These are phyloP conservation scores for Diophrys appendiculata DNA, from an alignment of 73 alveolate species.

Conservation along the genomic window DNA sequence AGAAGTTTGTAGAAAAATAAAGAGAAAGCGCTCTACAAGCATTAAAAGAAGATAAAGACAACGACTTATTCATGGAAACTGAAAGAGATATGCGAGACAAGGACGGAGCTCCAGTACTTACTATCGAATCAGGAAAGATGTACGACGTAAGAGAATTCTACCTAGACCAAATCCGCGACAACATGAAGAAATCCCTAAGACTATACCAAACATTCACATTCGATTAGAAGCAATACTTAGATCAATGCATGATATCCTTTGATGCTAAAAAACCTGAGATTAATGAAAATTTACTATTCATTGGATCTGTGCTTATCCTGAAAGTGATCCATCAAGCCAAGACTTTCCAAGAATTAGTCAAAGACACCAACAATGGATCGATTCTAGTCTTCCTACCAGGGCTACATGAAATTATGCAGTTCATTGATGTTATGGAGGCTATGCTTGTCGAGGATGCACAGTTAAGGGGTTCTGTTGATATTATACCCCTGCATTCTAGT, in stretches of 20 bases:
- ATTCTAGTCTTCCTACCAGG: slow-evolving; percentile 93
- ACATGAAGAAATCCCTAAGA: not conserved
- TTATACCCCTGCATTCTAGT: slow-evolving; percentile 75
- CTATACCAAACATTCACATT: not conserved
- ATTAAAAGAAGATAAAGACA: too few species aligned
- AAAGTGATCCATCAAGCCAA: slow-evolving; percentile 24
- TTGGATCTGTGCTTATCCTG: slow-evolving; percentile 20
- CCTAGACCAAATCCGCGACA: not conserved
- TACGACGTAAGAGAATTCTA: not conserved
- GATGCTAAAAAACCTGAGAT: not conserved
- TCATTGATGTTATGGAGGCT: slow-evolving; percentile 62
- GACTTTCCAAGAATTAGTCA: slow-evolving; percentile 38
- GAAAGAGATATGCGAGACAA: not conserved
- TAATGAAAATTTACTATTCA: not conserved
- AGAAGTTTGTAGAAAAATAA: too few species aligned
- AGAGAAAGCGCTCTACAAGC: too few species aligned
- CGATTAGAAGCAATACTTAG: too few species aligned
- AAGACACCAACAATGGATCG: slow-evolving; percentile 52
- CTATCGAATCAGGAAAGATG: not conserved
- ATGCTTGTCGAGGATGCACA: too few species aligned
- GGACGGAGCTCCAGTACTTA: not conserved
- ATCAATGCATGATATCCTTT: too few species aligned
- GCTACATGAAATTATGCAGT: slow-evolving; percentile 69
- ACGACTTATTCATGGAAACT: too few species aligned
- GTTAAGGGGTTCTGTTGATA: too few species aligned